These are phyloP conservation scores for Wickerhamomyces ciferrii DNA, from an alignment of 805 yeast species.

Conservation along the genomic window DNA sequence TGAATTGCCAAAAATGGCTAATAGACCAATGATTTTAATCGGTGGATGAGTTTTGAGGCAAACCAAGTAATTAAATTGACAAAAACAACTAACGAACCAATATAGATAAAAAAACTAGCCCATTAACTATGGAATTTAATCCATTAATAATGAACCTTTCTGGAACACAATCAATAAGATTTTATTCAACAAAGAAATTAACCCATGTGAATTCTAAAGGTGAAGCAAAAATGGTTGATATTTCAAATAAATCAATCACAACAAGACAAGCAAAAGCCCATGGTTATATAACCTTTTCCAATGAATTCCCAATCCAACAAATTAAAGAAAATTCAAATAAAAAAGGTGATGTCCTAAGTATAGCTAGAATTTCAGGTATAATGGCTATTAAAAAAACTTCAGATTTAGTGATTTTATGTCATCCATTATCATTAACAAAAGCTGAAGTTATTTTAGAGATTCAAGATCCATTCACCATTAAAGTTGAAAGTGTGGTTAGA, in stretches of 20 bases:
- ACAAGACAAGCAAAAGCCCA: slow-evolving; percentile 37
- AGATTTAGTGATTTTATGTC: slow-evolving; percentile 44
- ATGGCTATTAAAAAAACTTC: slow-evolving; percentile 46
- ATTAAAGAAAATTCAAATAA: slow-evolving; percentile 33
- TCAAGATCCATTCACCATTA: slow-evolving; percentile 17
- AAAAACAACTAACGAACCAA: not conserved
- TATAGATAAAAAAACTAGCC: not conserved
- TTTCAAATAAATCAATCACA: slow-evolving; percentile 33
- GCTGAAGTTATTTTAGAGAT: slow-evolving; percentile 29
- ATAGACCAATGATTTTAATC: slow-evolving; percentile 52
- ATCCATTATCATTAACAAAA: slow-evolving; percentile 39
- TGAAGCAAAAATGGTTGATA: slow-evolving; percentile 44
- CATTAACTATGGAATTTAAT: not conserved
- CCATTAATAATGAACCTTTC: not conserved
- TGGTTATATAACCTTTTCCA: slow-evolving; percentile 37
- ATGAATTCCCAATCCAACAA: slow-evolving; percentile 23
- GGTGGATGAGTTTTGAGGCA: slow-evolving; percentile 40
- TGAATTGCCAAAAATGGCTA: slow-evolving; percentile 38
- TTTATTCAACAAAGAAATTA: slow-evolving; percentile 11
- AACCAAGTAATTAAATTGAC: not conserved
- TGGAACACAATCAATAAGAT: not conserved
- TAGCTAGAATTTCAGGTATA: slow-evolving; percentile 45
- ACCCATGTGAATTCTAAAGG: slow-evolving; percentile 38
- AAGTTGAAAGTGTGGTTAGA: slow-evolving; percentile 32
- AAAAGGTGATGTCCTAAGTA: slow-evolving; percentile 47